Evolutionary conservation across 1,139 yeast species (phyloP), one percentile per base, ranked within the genome.

Genomic region (Scheffersomyces titani): DNA sequence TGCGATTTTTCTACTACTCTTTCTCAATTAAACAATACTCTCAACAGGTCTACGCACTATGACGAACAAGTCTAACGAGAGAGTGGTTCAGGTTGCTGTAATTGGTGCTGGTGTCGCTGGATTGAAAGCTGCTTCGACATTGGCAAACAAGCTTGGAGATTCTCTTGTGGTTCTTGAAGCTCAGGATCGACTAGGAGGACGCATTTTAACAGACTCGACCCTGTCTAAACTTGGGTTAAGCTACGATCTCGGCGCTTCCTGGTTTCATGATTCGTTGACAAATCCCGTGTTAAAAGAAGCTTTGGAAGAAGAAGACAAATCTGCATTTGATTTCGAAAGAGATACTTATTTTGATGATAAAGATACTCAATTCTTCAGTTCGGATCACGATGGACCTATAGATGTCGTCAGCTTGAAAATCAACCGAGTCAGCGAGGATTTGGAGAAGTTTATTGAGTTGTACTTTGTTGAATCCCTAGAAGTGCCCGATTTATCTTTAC

Each of bases 21-120:
- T 47, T n/a, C n/a, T 18, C 9, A 24, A 30, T n/a, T 16, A 50
- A 9, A n/a, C 16, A 21, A 50, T 24, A 18, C 21, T n/a, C 18
- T n/a, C n/a, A 20, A 50, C 20, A 22, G 21, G 5, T 44, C n/a
- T 16, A 16, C 18, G 3, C 18, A n/a, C 49, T 22, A 36, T 47
- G 46, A 24, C 36, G 22, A 24, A 46, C n/a, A 47, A 20, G 13
- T 9, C 11, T 50, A 48, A 30, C 3, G 40, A 30, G 40, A 30
- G 40, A 30, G 40, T 30, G 40, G 40, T 30, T 30, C 40, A 11
- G 40, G 75, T 68, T 36, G 71, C 69, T 44, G 63, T 92, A 6
- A 76, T 92, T 11, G 98, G 98, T 2, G 97, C 91, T 9, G 97
- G 98, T 0, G 84, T 90, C 6, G 74, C 97, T 0, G 97, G 97